These are phyloP conservation scores for Vitis amurensis DNA, from an alignment of 164 flowering plant species.

Conservation along the genomic window DNA sequence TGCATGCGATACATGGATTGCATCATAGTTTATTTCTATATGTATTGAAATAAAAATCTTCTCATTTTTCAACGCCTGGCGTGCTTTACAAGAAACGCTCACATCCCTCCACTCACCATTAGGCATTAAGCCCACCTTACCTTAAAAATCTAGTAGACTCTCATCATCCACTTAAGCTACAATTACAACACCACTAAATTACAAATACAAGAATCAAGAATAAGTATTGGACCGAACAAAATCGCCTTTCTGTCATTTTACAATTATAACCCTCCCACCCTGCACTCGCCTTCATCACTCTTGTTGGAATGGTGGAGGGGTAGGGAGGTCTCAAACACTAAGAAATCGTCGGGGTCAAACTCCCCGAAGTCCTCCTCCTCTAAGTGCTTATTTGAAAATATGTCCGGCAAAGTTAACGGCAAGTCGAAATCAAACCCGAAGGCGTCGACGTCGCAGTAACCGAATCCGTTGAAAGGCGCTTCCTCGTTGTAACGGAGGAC, in stretches of 20 bases:
- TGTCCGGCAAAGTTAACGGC: conserved; percentile 31
- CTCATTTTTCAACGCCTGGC: conserved; percentile 9
- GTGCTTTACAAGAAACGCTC: conserved; percentile 6
- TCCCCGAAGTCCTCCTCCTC: conserved; percentile 37
- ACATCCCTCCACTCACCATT: neutral
- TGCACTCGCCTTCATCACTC: too few species aligned
- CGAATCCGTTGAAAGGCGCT: conserved; percentile 26
- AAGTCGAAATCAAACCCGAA: conserved; percentile 32
- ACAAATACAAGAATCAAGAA: conserved; percentile 6
- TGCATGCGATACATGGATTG: too few species aligned
- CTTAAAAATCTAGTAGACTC: too few species aligned
- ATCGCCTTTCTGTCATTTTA: conserved; percentile 2
- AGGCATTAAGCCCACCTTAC: too few species aligned
- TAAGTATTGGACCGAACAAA: neutral
- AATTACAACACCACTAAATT: neutral
- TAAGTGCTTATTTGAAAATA: conserved; percentile 15
- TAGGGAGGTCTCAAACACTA: neutral
- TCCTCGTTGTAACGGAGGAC: conserved; percentile 41
- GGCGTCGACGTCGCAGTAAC: conserved; percentile 28
- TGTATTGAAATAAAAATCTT: neutral
- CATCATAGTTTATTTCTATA: too few species aligned
- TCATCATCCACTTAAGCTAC: too few species aligned
- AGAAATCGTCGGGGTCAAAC: conserved; percentile 41
- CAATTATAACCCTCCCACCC: too few species aligned
- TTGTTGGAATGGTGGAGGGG: too few species aligned